A percentile compares a stretch with the other conserved stretches of the same genome.
Evolutionary conservation across 2,329 filamentous ascomycete species (phyloP).

Genomic region (Alternaria consortialis): DNA sequence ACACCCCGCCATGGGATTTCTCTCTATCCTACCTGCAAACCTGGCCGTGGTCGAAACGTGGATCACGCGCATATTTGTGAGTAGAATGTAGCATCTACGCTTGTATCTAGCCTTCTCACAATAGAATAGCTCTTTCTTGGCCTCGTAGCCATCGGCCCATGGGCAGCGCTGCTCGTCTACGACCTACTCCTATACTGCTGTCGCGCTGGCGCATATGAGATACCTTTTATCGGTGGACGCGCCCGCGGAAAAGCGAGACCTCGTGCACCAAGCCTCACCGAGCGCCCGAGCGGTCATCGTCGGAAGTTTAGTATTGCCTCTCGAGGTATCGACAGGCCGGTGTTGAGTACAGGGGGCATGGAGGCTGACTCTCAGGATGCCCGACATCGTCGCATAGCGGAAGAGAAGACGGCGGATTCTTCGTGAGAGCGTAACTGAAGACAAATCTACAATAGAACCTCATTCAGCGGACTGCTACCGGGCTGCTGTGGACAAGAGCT

Average conservation of each 20-base stretch:
- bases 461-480: background rate
- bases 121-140: constrained; percentile 66
- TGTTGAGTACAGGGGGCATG: constrained; percentile 29
- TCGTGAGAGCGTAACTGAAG: constrained; percentile 2
- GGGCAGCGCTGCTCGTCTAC: constrained; percentile 68
- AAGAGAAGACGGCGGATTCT: constrained; percentile 25
- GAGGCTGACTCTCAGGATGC: constrained; percentile 35
- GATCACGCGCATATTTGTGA: constrained; percentile 69
- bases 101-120: constrained; percentile 26
- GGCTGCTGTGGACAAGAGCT: constrained; percentile 1
- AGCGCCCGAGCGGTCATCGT: constrained; percentile 62
- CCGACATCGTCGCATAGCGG: constrained; percentile 37
- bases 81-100: constrained; percentile 28
- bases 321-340: constrained; percentile 31
- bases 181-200: constrained; percentile 70
- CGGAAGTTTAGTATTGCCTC: constrained; percentile 55
- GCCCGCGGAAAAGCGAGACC: constrained; percentile 68
- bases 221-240: constrained; percentile 68
- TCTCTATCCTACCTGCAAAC: constrained; percentile 69
- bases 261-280: constrained; percentile 68
- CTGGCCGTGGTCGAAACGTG: constrained; percentile 68
- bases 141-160: constrained; percentile 68
- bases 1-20: constrained; percentile 65
- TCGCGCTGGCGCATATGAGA: constrained; percentile 65
- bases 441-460: background rate